Conservation (phyloP, 139 green algal species). For the Closterium sp. region DNA sequence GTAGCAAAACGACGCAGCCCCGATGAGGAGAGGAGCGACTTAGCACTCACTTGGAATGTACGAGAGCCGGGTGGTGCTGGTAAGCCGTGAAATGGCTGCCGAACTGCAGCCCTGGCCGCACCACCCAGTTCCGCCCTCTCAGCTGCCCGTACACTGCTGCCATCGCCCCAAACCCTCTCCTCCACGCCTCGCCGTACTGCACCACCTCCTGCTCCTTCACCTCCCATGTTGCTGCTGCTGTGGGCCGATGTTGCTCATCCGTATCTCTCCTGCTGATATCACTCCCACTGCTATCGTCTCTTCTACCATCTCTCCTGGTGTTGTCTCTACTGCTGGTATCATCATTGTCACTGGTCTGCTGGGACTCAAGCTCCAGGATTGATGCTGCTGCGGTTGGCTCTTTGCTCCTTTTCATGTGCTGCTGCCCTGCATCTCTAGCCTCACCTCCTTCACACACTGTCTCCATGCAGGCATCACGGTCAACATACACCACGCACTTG, state of each 20-base stretch:
- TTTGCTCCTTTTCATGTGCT: background rate
- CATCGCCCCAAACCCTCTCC: background rate
- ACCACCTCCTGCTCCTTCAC: background rate
- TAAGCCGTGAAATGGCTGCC: constrained; percentile 21
- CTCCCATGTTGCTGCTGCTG: background rate
- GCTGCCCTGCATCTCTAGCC: background rate
- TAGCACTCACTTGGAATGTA: constrained; percentile 24
- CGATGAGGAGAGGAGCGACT: too few relatives aligned
- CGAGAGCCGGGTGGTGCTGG: constrained; percentile 27
- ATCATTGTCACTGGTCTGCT: background rate
- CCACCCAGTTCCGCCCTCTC: constrained; percentile 19
- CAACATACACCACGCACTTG: background rate
- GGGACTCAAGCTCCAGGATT: background rate
- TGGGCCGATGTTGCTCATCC: too few relatives aligned
- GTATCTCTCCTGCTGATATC: background rate
- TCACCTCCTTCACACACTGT: background rate
- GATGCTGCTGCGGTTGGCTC: background rate
- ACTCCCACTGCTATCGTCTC: background rate
- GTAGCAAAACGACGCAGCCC: too few relatives aligned
- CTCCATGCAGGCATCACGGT: background rate
- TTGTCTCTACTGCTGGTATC: too few relatives aligned
- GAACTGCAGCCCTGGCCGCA: constrained; percentile 28
- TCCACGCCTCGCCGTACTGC: background rate
- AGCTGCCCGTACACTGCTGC: constrained; percentile 16
- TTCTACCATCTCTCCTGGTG: background rate